Percentiles rank a stretch among this genome's conserved stretches.
Evolutionary conservation across 2,329 filamentous ascomycete species (phyloP).

Genomic region (Dactylellina leptospora): DNA sequence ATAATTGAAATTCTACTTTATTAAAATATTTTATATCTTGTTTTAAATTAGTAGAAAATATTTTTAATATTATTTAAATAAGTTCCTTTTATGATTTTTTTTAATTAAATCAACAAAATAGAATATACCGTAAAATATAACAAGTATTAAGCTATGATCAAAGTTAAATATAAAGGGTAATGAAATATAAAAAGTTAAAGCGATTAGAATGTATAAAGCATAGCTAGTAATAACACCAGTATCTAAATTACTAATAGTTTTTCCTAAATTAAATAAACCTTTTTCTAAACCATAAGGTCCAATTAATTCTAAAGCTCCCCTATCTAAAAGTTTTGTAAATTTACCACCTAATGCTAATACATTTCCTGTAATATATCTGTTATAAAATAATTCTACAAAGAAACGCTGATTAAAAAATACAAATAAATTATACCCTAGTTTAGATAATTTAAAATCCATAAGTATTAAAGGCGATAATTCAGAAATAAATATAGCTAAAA

Average conservation of each 20-base stretch:
- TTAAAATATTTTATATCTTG: too few species aligned
- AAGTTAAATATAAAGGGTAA: slow-evolving; percentile 13
- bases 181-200: slow-evolving; percentile 21
- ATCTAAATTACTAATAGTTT: slow-evolving; percentile 28
- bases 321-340: slow-evolving; percentile 60
- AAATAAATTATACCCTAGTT: slow-evolving; percentile 58
- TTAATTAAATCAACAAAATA: slow-evolving; percentile 1
- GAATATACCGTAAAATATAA: slow-evolving; percentile 6
- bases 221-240: slow-evolving; percentile 24
- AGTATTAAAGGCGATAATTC: slow-evolving; percentile 58
- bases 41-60: too few species aligned
- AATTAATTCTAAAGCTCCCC: slow-evolving; percentile 59
- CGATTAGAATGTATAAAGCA: slow-evolving; percentile 25
- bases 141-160: slow-evolving; percentile 21
- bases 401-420: slow-evolving; percentile 59
- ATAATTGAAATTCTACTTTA: too few species aligned
- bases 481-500: slow-evolving; percentile 57
- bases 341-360: slow-evolving; percentile 59
- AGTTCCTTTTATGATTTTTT: too few species aligned
- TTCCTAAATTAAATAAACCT: slow-evolving; percentile 22
- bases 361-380: slow-evolving; percentile 60
- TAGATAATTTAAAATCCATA: slow-evolving; percentile 56
- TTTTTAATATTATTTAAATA: too few species aligned
- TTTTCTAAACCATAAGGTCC: slow-evolving; percentile 57
- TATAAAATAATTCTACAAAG: slow-evolving; percentile 60